Evolutionary conservation across 2,329 filamentous ascomycete species (phyloP).

Genomic region (Fusarium xylarioides): DNA sequence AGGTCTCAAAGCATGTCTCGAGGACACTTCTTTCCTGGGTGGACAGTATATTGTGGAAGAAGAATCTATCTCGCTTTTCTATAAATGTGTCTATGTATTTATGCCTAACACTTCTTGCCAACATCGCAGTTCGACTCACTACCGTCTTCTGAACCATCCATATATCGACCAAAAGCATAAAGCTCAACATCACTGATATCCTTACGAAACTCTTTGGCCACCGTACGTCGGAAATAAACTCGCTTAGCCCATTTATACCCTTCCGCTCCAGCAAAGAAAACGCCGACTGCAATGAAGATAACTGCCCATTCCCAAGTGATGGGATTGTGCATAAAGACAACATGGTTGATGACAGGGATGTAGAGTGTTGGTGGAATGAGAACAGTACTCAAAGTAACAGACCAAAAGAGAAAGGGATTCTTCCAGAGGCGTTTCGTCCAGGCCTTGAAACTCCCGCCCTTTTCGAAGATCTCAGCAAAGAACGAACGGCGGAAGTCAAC

Average conservation of each 20-base stretch:
- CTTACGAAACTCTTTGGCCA: conserved; percentile 34
- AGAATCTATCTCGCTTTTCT: not conserved
- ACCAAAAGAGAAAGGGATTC: conserved; percentile 63
- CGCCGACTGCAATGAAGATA: conserved; percentile 65
- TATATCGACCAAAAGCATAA: conserved; percentile 29
- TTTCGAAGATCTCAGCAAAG: conserved; percentile 65
- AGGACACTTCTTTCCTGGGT: not conserved
- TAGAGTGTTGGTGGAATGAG: conserved; percentile 70
- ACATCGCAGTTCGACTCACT: conserved; percentile 20
- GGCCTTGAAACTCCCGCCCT: conserved; percentile 54
- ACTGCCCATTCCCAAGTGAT: conserved; percentile 77
- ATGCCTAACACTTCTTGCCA: conserved; percentile 4
- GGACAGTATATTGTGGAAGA: not conserved
- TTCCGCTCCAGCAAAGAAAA: conserved; percentile 74
- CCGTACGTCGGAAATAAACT: conserved; percentile 55
- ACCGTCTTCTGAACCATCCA: conserved; percentile 11
- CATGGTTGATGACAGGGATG: conserved; percentile 72
- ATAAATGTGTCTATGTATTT: not conserved
- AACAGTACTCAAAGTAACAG: conserved; percentile 62
- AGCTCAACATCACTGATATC: conserved; percentile 36
- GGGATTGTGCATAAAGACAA: conserved; percentile 71
- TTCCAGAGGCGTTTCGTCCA: conserved; percentile 66
- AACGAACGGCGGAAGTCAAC: conserved; percentile 71
- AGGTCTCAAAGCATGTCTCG: conserved; percentile 25
- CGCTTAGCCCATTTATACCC: conserved; percentile 74